Conservation (phyloP, 1,139 yeast species). For the Debaryomyces fabryi region DNA sequence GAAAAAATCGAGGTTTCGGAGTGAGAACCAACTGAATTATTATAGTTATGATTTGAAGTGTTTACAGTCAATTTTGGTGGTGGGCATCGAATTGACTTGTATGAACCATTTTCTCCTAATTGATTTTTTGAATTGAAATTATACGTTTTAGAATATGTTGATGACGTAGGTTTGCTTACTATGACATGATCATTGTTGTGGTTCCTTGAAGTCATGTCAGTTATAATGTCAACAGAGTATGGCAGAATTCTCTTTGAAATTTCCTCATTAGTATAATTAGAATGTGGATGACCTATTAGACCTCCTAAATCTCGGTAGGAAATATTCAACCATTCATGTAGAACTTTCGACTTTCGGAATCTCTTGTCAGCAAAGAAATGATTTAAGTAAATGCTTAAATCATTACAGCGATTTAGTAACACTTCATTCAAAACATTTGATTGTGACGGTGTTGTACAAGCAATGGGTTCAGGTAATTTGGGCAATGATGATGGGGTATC, state of each 20-base stretch:
- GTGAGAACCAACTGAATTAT: background rate
- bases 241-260: slow-evolving; percentile 27
- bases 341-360: slow-evolving; percentile 28
- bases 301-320: slow-evolving; percentile 27
- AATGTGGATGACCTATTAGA: slow-evolving; percentile 15
- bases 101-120: background rate
- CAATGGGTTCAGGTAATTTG: slow-evolving; percentile 48
- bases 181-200: background rate
- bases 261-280: slow-evolving; percentile 17
- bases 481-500: slow-evolving; percentile 30
- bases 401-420: slow-evolving; percentile 32
- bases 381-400: slow-evolving; percentile 38
- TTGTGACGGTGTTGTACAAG: slow-evolving; percentile 15
- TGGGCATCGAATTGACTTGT: background rate
- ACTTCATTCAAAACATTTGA: slow-evolving; percentile 5
- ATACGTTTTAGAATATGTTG: background rate
- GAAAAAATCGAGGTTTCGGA: slow-evolving; percentile 9
- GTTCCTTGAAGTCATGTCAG: background rate
- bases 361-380: slow-evolving; percentile 27
- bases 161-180: background rate
- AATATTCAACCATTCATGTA: slow-evolving; percentile 38
- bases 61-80: slow-evolving; percentile 5
- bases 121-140: background rate
- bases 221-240: slow-evolving; percentile 19
- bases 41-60: slow-evolving; percentile 1